Conservation (phyloP, 1,284 basidiomycete species). For the Pseudozyma pruni region DNA sequence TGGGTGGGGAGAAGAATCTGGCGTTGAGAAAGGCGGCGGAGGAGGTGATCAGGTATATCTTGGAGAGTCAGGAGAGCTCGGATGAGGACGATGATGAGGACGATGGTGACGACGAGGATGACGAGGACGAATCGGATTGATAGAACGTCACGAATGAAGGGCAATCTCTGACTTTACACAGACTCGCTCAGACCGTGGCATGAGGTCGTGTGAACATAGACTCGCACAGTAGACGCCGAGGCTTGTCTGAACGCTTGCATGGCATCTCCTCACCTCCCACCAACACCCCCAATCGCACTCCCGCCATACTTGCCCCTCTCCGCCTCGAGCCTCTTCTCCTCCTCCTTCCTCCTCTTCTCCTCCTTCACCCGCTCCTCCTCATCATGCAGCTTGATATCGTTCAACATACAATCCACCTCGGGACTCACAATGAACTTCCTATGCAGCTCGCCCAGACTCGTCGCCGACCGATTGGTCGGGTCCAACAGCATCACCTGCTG, state of each 20-base stretch:
- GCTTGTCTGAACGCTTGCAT: too few species aligned
- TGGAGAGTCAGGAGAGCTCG: conserved; percentile 66
- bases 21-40: conserved; percentile 67
- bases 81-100: conserved; percentile 64
- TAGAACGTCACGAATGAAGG: not conserved
- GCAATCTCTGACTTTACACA: not conserved
- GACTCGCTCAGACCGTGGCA: too few species aligned
- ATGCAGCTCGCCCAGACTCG: conserved; percentile 84
- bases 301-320: conserved; percentile 26
- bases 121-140: conserved; percentile 24
- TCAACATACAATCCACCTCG: conserved; percentile 80
- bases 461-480: conserved; percentile 73
- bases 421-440: conserved; percentile 87
- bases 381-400: conserved; percentile 68
- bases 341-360: conserved; percentile 7
- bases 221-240: too few species aligned
- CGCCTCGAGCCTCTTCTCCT: conserved; percentile 28
- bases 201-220: too few species aligned
- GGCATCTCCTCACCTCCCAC: conserved; percentile 16
- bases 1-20: conserved; percentile 58
- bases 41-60: conserved; percentile 68
- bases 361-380: conserved; percentile 19
- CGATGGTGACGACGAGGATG: conserved; percentile 22
- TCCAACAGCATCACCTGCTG: conserved; percentile 87
- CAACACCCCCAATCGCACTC: conserved; percentile 13